phyloP scores from a whole-genome alignment of 192 early-diverging fungal species.

The Podila verticillata region DNA sequence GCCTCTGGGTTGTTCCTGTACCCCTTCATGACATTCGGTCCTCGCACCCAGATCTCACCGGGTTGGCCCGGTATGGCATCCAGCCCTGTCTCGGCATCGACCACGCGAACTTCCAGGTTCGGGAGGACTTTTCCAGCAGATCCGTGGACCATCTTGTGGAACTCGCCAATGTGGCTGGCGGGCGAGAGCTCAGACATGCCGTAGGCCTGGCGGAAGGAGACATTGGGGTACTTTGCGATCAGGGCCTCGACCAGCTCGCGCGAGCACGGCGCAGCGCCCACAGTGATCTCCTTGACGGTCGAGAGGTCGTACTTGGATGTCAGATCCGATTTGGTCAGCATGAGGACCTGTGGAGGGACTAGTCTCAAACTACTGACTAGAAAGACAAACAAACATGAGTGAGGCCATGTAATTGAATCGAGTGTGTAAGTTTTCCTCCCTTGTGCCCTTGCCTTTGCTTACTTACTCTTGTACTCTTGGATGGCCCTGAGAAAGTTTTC shows the following conservation, averaged over 20 bases:
- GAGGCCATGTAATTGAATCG: too few species aligned
- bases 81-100: slow-evolving; percentile 70
- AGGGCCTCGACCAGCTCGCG: slow-evolving; percentile 56
- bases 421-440: background rate
- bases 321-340: slow-evolving; percentile 69
- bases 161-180: slow-evolving; percentile 48
- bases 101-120: slow-evolving; percentile 75
- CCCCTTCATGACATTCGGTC: slow-evolving; percentile 89
- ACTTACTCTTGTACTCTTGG: slow-evolving; percentile 60
- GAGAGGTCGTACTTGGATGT: slow-evolving; percentile 71
- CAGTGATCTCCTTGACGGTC: slow-evolving; percentile 56
- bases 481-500: slow-evolving; percentile 61
- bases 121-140: slow-evolving; percentile 80
- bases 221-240: slow-evolving; percentile 14
- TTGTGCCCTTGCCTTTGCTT: too few species aligned
- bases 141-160: slow-evolving; percentile 40
- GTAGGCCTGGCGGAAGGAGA: slow-evolving; percentile 68
- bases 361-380: slow-evolving; percentile 39
- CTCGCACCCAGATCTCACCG: slow-evolving; percentile 89
- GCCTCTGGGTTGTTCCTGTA: slow-evolving; percentile 85
- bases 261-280: slow-evolving; percentile 76
- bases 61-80: slow-evolving; percentile 53
- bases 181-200: slow-evolving; percentile 79
- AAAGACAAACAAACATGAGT: background rate
- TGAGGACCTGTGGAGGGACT: slow-evolving; percentile 77